Evolutionary conservation across 495 filamentous ascomycete genomes (phyloP), one percentile per base, ranked within the genome.

Genomic region (Hyphodiscus hymeniophilus): DNA sequence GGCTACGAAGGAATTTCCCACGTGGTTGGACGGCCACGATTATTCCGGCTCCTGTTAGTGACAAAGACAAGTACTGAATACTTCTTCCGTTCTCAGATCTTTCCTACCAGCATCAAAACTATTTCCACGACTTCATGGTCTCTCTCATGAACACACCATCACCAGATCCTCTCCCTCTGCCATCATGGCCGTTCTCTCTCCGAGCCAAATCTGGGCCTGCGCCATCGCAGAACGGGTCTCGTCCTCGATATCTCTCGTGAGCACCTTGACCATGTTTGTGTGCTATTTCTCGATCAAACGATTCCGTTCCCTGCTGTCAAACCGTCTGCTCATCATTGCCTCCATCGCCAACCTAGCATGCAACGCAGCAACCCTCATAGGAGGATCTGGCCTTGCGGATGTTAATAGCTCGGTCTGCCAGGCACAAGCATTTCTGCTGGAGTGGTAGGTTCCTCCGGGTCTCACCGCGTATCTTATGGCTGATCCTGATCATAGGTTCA

Each of bases 251-350:
- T 91, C 87, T 3, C 58, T 92, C 13, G 35, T 80, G 1, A 81
- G 80, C 11, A 81, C 86, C 10, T 61, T 77, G 31, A 72, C 87
- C 48, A 85, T 94, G 26, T 73, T 94, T 35, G 83, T 86, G 33
- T 94, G 86, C 57, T 28, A 28, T 28, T 62, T 76, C 7, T 45
- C 71, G 3, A 79, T 73, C 38, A 70, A 67, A 46, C 61, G 69
- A 22, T 76, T 86, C 33, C 73, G 84, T 17, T 89, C 86, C 43
- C 82, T 87, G 2, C n/a, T 28, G 26, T 87, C 89, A 48, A 94
- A 91, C 56, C 79, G 84, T 0, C 76, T 95, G 16, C 79, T 92
- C 21, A 82, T 94, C 52, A 89, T 82, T 59, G 87, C 89, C 2
- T 84, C 83, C 1, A 85, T 87, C 60, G 88, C 85, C 18, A 95